phyloP scores from a whole-genome alignment of 1,284 basidiomycete species.

The Moesziomyces sp. region DNA sequence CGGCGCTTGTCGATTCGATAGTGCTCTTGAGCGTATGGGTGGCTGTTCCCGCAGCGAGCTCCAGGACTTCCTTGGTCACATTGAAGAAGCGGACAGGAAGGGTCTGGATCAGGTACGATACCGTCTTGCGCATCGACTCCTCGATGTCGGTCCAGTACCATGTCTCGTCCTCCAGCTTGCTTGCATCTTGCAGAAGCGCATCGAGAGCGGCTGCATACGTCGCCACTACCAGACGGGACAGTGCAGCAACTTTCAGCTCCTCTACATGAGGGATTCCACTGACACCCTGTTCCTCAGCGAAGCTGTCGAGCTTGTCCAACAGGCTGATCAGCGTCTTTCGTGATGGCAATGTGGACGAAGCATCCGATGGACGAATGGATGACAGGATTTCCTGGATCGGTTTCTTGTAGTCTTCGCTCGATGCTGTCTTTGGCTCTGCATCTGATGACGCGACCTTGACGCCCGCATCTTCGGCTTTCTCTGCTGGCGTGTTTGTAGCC shows the following conservation, averaged over 20 bases:
- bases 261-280: conserved; percentile 12
- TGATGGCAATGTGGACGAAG: conserved; percentile 20
- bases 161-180: conserved; percentile 48
- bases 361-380: conserved; percentile 27
- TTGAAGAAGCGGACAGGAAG: conserved; percentile 44
- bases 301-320: conserved; percentile 31
- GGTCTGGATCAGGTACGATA: conserved; percentile 51
- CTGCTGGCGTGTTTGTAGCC: conserved; percentile 22
- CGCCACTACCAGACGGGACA: conserved; percentile 49
- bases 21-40: conserved; percentile 27
- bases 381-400: conserved; percentile 28
- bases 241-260: conserved; percentile 38
- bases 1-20: conserved; percentile 11
- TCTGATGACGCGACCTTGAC: conserved; percentile 2
- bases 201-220: conserved; percentile 52
- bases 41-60: conserved; percentile 37
- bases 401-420: conserved; percentile 21
- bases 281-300: conserved; percentile 12
- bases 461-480: conserved; percentile 4
- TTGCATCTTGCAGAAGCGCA: conserved; percentile 47
- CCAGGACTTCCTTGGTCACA: conserved; percentile 26
- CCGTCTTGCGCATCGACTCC: conserved; percentile 33
- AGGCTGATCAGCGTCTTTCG: conserved; percentile 35
- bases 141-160: conserved; percentile 61
- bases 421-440: neutral